A percentile compares a stretch with the other conserved stretches of the same genome.
Conservation (phyloP, 2,329 filamentous ascomycete genomes). For the Arthroderma sp. region DNA sequence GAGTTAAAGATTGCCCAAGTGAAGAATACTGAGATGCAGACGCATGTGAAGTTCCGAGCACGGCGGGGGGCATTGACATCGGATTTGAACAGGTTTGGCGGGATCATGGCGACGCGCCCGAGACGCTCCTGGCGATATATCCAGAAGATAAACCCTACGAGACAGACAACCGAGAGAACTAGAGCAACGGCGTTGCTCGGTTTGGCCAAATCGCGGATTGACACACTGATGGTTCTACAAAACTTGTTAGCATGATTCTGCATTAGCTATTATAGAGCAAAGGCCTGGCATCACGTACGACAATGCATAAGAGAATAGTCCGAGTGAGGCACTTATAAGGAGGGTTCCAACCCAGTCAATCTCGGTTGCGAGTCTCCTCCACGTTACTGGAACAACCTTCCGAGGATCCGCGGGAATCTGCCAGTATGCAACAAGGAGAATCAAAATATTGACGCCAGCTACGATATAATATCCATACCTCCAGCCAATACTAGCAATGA, state of each 20-base stretch:
- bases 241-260: background rate
- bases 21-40: conserved; percentile 40
- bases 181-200: conserved; percentile 35
- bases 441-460: conserved; percentile 28
- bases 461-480: conserved; percentile 41
- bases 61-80: conserved; percentile 37
- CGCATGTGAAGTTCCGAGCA: conserved; percentile 38
- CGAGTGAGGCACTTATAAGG: conserved; percentile 37
- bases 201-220: conserved; percentile 48
- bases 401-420: conserved; percentile 11
- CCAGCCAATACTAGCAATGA: conserved; percentile 43
- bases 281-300: conserved; percentile 26
- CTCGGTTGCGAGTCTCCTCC: conserved; percentile 6
- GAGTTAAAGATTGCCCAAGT: conserved; percentile 34
- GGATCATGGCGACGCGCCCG: conserved; percentile 43
- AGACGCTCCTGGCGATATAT: conserved; percentile 36
- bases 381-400: conserved; percentile 8
- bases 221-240: conserved; percentile 20
- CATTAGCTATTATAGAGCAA: background rate
- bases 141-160: conserved; percentile 43
- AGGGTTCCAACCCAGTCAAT: conserved; percentile 45
- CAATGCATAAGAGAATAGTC: conserved; percentile 42
- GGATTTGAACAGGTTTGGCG: conserved; percentile 48
- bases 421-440: conserved; percentile 9
- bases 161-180: conserved; percentile 16